Conservation (phyloP, 192 early-diverging fungal species). For the Rhizophagus sp. region DNA sequence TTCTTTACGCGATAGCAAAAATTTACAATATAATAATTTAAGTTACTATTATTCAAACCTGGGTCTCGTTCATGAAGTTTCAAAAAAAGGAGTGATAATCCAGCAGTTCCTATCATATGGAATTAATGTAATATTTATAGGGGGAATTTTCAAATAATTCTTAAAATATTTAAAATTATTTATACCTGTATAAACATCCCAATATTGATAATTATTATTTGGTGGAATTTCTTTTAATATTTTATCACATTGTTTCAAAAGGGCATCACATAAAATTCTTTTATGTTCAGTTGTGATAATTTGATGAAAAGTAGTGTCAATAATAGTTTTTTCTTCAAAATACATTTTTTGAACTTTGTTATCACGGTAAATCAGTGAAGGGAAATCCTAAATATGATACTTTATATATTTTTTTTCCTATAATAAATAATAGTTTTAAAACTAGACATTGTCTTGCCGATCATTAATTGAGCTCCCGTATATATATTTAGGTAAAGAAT, state of each 20-base stretch:
- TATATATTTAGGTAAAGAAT: no score
- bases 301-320: not conserved
- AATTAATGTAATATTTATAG: not conserved
- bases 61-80: conserved; percentile 19
- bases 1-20: not conserved
- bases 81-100: conserved; percentile 14
- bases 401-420: no score
- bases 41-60: not conserved
- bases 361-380: no score
- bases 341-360: not conserved
- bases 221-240: conserved; percentile 1
- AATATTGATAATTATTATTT: conserved; percentile 4
- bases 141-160: no score
- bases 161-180: no score
- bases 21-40: not conserved
- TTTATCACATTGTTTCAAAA: not conserved
- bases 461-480: no score
- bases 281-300: not conserved
- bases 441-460: not conserved
- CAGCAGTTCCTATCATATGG: not conserved
- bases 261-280: not conserved
- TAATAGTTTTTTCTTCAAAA: not conserved
- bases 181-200: conserved; percentile 22
- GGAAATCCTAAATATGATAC: no score
- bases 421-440: no score